Percentiles rank a stretch among this genome's conserved stretches.
phyloP scores from a whole-genome alignment of 2,329 filamentous ascomycete genomes.

The Colletotrichum chrysophilum region DNA sequence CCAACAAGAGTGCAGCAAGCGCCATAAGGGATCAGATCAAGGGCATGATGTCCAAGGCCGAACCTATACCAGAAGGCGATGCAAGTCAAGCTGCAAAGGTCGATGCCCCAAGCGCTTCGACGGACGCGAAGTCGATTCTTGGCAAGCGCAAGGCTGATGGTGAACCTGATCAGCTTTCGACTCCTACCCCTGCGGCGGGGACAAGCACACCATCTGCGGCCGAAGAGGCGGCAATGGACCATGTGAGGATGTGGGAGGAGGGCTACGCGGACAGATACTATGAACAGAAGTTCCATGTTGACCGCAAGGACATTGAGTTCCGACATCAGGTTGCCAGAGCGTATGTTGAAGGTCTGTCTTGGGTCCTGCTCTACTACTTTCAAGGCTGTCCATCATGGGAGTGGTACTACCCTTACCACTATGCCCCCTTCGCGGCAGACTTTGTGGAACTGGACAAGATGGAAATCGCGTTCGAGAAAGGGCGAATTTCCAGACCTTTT shows the following conservation, averaged over 20 bases:
- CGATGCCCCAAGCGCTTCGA: constrained; percentile 13
- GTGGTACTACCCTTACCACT: constrained; percentile 99
- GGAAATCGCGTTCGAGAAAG: constrained; percentile 82
- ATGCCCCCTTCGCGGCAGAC: constrained; percentile 95
- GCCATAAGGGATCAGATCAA: constrained; percentile 83
- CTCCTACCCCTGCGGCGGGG: constrained; percentile 62
- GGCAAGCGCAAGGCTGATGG: constrained; percentile 80
- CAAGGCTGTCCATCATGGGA: constrained; percentile 98
- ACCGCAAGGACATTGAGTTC: constrained; percentile 82
- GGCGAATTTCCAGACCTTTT: constrained; percentile 86
- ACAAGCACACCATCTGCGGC: constrained; percentile 52
- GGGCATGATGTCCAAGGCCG: constrained; percentile 36
- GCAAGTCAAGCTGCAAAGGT: constrained; percentile 25
- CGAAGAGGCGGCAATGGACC: constrained; percentile 75
- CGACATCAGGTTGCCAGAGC: constrained; percentile 85
- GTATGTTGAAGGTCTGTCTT: constrained; percentile 94
- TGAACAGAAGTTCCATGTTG: constrained; percentile 91
- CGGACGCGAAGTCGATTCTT: constrained; percentile 53
- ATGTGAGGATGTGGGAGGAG: constrained; percentile 90
- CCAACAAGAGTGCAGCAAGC: constrained; percentile 94
- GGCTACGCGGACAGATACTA: constrained; percentile 97
- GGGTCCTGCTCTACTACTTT: constrained; percentile 97
- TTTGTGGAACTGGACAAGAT: constrained; percentile 85
- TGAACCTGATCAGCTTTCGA: constrained; percentile 67
- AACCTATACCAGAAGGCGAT: constrained; percentile 4